Base-by-base conservation (phyloP, 2,329 filamentous ascomycete genomes). In the Acrocalymma vagum region DNA sequence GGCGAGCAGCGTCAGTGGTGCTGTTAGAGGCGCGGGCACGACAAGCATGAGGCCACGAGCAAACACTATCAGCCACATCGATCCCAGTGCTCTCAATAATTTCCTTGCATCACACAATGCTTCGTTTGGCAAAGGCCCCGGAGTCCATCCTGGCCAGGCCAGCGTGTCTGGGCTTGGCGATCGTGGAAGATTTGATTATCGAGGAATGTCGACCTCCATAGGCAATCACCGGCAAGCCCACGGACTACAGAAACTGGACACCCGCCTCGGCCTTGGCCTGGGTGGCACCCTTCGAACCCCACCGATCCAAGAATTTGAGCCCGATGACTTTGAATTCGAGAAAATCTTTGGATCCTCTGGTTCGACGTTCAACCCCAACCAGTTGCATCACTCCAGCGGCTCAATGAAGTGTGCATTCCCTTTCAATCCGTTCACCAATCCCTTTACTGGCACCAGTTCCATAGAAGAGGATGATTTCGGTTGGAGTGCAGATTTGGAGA, bases 51-150 rank as follows among this genome's bases (percentile, higher is more conserved):
- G 93, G 51, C 93, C 92, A 10, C 80, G 93, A 59, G 92, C 93
- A 38, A 96, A 96, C 67, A 97, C 93, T 18, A 94, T 96, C 62
- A 93, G 91, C 65, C 91, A 96, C 68, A 83, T 96, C 40, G 93
- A 96, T 67, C 81, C 83, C 41, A 78, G 80, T 35, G 82, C 86
- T 26, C 81, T 95, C 67, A 88, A 53, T 33, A 53, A 87, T 54
- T 80, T 93, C 72, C 78, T 88, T 49, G 81, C 81, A 31, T 75
- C 81, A n/a, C 78, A 79, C 29, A 83, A 81, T 60, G 61, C 62
- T 6, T 58, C 55, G 11, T 73, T 77, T 26, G 74, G 77, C 27
- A 62, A 78, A 74, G 52, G 76, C 72, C 48, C 71, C 71, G 53
- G 74, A 62, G 51, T 77, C 74, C 67, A 77, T 72, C 38, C 72